Evolutionary conservation across 257 asterid species (phyloP).

Genomic region (Euphrasia confusa): DNA sequence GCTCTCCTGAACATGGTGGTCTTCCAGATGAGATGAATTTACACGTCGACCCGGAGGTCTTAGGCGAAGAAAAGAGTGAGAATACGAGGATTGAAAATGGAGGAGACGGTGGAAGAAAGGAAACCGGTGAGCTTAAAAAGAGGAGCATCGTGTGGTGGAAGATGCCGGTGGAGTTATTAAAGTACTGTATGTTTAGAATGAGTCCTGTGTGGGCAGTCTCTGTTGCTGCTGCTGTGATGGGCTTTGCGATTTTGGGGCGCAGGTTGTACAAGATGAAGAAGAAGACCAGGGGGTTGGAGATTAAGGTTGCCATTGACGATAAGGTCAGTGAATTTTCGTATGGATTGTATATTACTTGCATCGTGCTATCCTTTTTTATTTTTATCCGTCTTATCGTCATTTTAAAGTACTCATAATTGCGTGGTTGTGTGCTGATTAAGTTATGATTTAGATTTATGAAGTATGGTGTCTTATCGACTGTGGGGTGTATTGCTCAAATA

Average conservation of each 20-base stretch:
- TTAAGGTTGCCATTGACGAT: constrained; percentile 76
- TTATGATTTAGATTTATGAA: neutral
- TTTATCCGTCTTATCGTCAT: neutral
- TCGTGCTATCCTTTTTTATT: neutral
- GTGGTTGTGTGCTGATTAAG: constrained; percentile 18
- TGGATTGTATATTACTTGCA: constrained; percentile 21
- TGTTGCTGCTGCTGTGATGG: constrained; percentile 81
- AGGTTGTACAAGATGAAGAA: constrained; percentile 74
- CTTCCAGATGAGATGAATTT: constrained; percentile 22
- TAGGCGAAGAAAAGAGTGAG: constrained; percentile 27
- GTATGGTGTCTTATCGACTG: no score
- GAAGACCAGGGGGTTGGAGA: constrained; percentile 58
- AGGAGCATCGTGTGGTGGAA: constrained; percentile 83
- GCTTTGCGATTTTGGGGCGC: constrained; percentile 73
- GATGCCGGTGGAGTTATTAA: constrained; percentile 76
- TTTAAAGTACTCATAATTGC: neutral
- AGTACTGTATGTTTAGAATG: constrained; percentile 53
- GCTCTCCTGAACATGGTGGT: constrained; percentile 27
- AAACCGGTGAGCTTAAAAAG: constrained; percentile 42
- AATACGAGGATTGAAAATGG: constrained; percentile 24
- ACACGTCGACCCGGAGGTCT: constrained; percentile 28
- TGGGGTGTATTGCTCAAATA: no score
- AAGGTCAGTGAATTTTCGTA: constrained; percentile 51
- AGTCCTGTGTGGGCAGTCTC: constrained; percentile 82
- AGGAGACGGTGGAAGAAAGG: constrained; percentile 27